Base-by-base conservation (phyloP, 2,329 filamentous ascomycete species). In the Pseudocercospora crystallina region DNA sequence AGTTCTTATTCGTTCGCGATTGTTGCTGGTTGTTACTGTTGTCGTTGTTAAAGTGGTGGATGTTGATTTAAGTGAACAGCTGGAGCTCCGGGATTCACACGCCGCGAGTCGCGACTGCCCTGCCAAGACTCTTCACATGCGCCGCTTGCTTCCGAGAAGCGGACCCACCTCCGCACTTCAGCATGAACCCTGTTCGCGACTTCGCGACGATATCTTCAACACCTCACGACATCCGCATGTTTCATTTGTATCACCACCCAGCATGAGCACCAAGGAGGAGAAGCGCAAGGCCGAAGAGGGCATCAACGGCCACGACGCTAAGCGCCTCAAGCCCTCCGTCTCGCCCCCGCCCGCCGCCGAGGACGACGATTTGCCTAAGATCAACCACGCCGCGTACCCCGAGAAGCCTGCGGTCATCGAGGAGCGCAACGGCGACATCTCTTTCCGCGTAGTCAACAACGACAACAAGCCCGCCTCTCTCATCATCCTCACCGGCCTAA, bases 401-500 rank as follows among this genome's bases (percentile, higher is more conserved):
- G 90, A 96, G 72, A 96, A 95, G 84, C 88, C 90, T 5, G 92
- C 91, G 8, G 92, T 96, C 4, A 80, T 95, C 58, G 94, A 99
- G 74, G 94, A 99, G 72, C 87, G 90, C 63, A 88, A 86, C 66
- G 90, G 91, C 65, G 89, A 95, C 59, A 97, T 99, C 61, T 90
- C 97, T 70, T 97, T 97, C 70, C 86, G 91, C 41, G 94, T 97
- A 5, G 94, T 99, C 64, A 97, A 97, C 78, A 99, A 99, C 67
- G 94, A 99, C 67, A 87, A 88, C 63, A 80, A 85, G 33, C 82
- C 87, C 58, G 90, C 96, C 65, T 95, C 89, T 66, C 85, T 91
- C 60, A 95, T 97, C 66, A 95, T 99, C 62, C 79, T 99, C 52
- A 96, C 92, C 0, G 94, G 94, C 11, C 78, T 99, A 48, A 99